Percentiles rank a stretch among this genome's conserved stretches.
Evolutionary conservation across 2,329 filamentous ascomycete species (phyloP).

Genomic region (Scortechinia acanthostroma): DNA sequence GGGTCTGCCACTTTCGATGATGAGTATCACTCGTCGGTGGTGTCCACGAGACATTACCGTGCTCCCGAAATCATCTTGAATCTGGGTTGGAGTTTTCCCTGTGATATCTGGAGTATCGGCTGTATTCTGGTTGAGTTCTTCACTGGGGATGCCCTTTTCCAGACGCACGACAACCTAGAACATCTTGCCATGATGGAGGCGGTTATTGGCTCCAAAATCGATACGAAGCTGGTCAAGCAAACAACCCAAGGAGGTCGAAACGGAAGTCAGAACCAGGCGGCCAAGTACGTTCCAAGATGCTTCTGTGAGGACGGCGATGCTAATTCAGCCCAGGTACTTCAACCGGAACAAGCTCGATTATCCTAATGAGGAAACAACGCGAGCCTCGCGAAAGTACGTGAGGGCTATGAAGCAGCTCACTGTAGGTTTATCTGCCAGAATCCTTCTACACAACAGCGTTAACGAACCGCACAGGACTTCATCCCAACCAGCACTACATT

Average conservation of each 20-base stretch:
- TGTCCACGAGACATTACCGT: constrained; percentile 64
- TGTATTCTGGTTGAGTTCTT: constrained; percentile 69
- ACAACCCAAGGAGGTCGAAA: constrained; percentile 48
- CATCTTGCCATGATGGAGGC: constrained; percentile 73
- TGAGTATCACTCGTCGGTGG: constrained; percentile 67
- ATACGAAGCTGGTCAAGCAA: constrained; percentile 45
- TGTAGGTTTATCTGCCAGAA: constrained; percentile 31
- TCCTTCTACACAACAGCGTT: constrained; percentile 5
- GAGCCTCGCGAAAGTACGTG: constrained; percentile 59
- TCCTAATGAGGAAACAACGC: constrained; percentile 53
- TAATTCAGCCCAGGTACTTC: constrained; percentile 37
- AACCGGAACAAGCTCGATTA: constrained; percentile 49
- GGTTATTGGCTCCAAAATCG: constrained; percentile 52
- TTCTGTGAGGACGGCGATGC: neutral
- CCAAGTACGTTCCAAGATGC: constrained; percentile 40
- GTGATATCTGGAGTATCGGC: constrained; percentile 70
- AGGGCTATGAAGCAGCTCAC: constrained; percentile 59
- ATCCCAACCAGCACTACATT: constrained; percentile 51
- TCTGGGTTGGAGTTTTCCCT: constrained; percentile 65
- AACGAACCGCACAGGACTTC: constrained; percentile 39
- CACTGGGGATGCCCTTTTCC: constrained; percentile 65
- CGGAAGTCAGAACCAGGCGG: constrained; percentile 50
- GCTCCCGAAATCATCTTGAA: constrained; percentile 67
- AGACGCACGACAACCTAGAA: constrained; percentile 68
- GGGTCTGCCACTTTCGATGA: constrained; percentile 68